Evolutionary conservation across 352 stramenopile genomes (phyloP).

Genomic region (Pythium oligandrum): DNA sequence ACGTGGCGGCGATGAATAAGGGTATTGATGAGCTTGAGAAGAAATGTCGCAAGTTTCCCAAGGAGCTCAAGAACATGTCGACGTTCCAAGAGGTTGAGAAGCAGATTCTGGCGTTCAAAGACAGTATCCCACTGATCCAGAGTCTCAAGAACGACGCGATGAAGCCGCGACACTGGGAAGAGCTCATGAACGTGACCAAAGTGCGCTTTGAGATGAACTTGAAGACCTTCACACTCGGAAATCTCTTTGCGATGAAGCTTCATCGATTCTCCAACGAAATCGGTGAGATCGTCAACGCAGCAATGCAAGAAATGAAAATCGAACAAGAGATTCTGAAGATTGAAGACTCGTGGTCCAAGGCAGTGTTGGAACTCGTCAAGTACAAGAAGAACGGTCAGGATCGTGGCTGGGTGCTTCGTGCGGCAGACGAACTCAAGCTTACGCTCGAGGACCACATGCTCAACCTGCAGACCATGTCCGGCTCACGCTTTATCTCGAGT

Average conservation of each 20-base stretch:
- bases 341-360: slow-evolving; percentile 88
- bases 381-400: slow-evolving; percentile 91
- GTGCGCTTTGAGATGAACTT: slow-evolving; percentile 92
- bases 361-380: slow-evolving; percentile 87
- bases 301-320: slow-evolving; percentile 94
- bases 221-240: slow-evolving; percentile 90
- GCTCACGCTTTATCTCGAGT: slow-evolving; percentile 88
- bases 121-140: slow-evolving; percentile 92
- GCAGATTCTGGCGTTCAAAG: slow-evolving; percentile 91
- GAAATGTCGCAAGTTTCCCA: slow-evolving; percentile 87
- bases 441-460: slow-evolving; percentile 87
- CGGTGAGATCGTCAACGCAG: slow-evolving; percentile 91
- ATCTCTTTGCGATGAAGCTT: slow-evolving; percentile 92
- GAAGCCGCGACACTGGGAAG: slow-evolving; percentile 89
- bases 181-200: slow-evolving; percentile 87
- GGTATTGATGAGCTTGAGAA: slow-evolving; percentile 93
- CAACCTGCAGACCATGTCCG: slow-evolving; percentile 88
- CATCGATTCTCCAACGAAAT: slow-evolving; percentile 87
- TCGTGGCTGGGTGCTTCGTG: slow-evolving; percentile 77
- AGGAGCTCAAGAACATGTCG: slow-evolving; percentile 86
- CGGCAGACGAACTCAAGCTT: slow-evolving; percentile 79
- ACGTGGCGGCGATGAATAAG: slow-evolving; percentile 89
- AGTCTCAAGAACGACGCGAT: slow-evolving; percentile 94
- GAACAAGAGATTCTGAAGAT: slow-evolving; percentile 92
- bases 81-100: slow-evolving; percentile 91